Percentiles rank a stretch among this genome's conserved stretches.
phyloP scores from a whole-genome alignment of 306 rosid genomes.

The Vigna unguiculata region DNA sequence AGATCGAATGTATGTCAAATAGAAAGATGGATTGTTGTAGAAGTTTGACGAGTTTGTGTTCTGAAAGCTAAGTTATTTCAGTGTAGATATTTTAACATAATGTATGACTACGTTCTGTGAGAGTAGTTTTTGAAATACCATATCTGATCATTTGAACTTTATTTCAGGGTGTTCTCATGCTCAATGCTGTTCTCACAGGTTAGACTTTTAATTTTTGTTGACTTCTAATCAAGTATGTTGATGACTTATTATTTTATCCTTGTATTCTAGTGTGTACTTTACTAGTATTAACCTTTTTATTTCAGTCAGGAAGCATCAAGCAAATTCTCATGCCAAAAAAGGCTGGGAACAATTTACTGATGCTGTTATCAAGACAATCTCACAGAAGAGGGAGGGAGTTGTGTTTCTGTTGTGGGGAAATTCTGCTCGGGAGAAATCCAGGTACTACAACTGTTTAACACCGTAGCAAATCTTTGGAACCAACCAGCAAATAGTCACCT shows the following conservation, averaged over 20 bases:
- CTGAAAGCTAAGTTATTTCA: conserved; percentile 3
- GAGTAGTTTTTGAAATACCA: not conserved
- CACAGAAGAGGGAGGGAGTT: conserved; percentile 84
- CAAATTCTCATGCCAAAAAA: conserved; percentile 92
- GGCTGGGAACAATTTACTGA: conserved; percentile 98
- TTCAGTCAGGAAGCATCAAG: conserved; percentile 88
- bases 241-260: conserved; percentile 21
- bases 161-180: conserved; percentile 91
- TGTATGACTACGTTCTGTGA: not conserved
- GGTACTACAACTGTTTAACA: conserved; percentile 50
- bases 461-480: conserved; percentile 3
- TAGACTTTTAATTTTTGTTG: conserved; percentile 36
- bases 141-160: conserved; percentile 46
- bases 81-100: not conserved
- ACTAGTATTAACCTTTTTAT: conserved; percentile 32
- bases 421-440: conserved; percentile 84
- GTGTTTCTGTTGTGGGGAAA: conserved; percentile 94
- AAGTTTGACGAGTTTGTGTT: not conserved
- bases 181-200: conserved; percentile 97
- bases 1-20: not conserved
- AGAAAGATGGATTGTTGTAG: not conserved
- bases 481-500: conserved; percentile 10
- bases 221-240: not conserved
- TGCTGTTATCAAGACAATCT: conserved; percentile 81
- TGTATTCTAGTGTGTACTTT: conserved; percentile 8